Base-by-base conservation (phyloP, 345 rosid genomes). In the rapeseed (Brassica napus) region DNA sequence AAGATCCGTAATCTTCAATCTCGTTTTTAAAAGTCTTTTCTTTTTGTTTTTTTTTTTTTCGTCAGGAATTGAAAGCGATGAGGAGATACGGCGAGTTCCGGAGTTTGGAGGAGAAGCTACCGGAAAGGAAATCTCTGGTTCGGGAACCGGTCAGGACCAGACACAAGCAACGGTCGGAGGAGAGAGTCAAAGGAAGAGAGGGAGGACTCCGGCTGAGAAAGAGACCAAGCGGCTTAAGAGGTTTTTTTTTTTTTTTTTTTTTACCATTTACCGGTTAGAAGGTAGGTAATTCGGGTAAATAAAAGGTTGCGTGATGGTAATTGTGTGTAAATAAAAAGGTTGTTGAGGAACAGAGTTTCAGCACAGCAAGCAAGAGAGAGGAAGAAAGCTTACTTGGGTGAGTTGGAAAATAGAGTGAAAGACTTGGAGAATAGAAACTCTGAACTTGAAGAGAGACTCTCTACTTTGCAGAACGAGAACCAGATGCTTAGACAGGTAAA, bases 351-450 rank as follows among this genome's bases (percentile, higher is more conserved):
- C 82, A 89, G 98, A 89, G 98, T 94, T 30, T 94, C 98, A 11
- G 98, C 98, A 3, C 98, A 94, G 68, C 98, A 94, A 81, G 98
- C 97, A 32, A 90, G 98, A 81, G 98, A 94, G 78, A 89, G 98
- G 85, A 94, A 94, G 74, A 94, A 94, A 67, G 98, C 86, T 4
- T 92, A 94, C 86, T 77, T 94, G 88, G 86, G 1, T 68, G 98
- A 89, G 3, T 72, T 94, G 85, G 97, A 94, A 81, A 68, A 49
- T 0, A 90, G 85, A 87, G 94, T 89, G 23, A 84, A 83, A 89
- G 93, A 90, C 58, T 84, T 92, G 86, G 97, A 90, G 85, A 89
- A 79, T 80, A 87, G 79, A 67, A 94, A 92, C 84, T 90, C 97
- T 5, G 93, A 90, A 81, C 89, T 92, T 73, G 94, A 90, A 66